Percentiles rank a stretch among this genome's conserved stretches.
phyloP scores from a whole-genome alignment of 441 rosid species.

The Sinapis alba region DNA sequence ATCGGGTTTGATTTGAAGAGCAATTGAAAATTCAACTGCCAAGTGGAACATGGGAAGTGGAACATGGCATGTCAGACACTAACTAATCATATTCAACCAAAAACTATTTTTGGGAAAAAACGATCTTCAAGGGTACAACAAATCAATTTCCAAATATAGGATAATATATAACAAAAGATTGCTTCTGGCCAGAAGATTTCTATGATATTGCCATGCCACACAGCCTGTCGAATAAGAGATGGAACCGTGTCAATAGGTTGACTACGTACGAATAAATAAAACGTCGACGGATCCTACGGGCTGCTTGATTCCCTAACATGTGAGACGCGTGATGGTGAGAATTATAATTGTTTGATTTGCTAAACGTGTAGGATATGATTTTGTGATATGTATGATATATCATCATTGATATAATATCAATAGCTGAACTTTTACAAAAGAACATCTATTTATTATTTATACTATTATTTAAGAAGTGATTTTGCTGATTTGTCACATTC shows the following conservation, averaged over 20 bases:
- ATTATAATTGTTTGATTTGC: not conserved
- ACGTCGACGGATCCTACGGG: not conserved
- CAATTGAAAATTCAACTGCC: not conserved
- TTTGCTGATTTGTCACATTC: too few species aligned
- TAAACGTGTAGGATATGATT: not conserved
- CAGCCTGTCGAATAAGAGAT: constrained; percentile 1
- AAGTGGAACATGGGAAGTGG: not conserved
- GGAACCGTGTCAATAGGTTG: not conserved
- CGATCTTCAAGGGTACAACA: not conserved
- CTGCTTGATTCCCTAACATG: not conserved
- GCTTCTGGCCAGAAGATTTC: not conserved
- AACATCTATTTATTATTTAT: too few species aligned
- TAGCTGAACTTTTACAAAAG: too few species aligned
- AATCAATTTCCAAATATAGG: not conserved
- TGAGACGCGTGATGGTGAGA: not conserved
- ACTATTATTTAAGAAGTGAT: too few species aligned
- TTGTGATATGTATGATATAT: not conserved
- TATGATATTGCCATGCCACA: constrained; percentile 1
- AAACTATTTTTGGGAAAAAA: not conserved
- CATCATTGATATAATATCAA: too few species aligned
- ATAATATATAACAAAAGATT: not conserved
- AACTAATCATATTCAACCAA: not conserved
- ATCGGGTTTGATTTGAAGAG: not conserved
- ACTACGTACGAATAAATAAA: not conserved
- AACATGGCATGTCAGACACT: not conserved